Base-by-base conservation (phyloP, 306 rosid genomes). In the Vigna hirtella region DNA sequence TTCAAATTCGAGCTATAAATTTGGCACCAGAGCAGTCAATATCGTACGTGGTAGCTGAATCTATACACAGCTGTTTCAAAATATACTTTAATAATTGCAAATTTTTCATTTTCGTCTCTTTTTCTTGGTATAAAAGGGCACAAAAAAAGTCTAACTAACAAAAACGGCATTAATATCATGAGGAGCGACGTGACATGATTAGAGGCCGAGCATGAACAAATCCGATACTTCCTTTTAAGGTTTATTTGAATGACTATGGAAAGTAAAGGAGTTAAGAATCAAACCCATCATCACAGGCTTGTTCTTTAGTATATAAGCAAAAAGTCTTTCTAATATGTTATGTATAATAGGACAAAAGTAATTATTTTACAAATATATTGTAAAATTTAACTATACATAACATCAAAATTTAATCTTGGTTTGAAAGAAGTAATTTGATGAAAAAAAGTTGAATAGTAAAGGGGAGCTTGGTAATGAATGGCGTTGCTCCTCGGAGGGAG, bases 161-260 rank as follows among this genome's bases (percentile, higher is more conserved):
- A 58, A 79, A 71, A 58, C 86, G 84, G 88, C 84, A 82, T 79
- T 85, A 79, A 85, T 79, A 79, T 58, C 18, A 66, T 7, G 70
- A 82, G 62, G 77, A 56, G 63, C 10, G 48, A 53, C 30, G 24
- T 53, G 55, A 43, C 69, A 65, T 51, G 50, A 70, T 40, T 40
- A 40, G 11, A 7, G 11, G 10, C 11, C 1, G 45, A 40, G 11
- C 11, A 7, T 40, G 11, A 40, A 40, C 47, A 42, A 9, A 42
- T 42, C 13, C 12, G 1, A 42, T 42, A 42, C 3, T 42, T 42
- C 13, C 3, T 42, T 42, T 42, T 42, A 42, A 45, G 50, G 15
- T 45, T 45, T 45, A 45, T 11, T 45, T 45, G 15, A 11, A 12
- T 12, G 42, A 34, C 38, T 6, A 34, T 34, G 34, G 34, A 30